A percentile compares a stretch with the other conserved stretches of the same genome.
Conservation (phyloP, 805 yeast species). For the Clavispora fructus region DNA sequence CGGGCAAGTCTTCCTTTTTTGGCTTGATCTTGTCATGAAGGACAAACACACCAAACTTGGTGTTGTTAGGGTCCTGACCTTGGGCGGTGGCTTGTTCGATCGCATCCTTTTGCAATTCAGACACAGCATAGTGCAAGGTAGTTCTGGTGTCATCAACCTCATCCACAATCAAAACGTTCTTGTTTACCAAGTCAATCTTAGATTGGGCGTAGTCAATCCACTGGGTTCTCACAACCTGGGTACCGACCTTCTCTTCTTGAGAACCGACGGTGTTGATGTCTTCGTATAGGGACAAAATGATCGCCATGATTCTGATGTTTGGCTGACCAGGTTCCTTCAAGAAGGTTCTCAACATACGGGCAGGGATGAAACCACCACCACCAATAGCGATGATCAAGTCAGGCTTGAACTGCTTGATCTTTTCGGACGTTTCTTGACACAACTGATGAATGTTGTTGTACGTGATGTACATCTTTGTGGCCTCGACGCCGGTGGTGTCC, state of each 20-base stretch:
- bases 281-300: slow-evolving; percentile 87
- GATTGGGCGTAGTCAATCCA: slow-evolving; percentile 84
- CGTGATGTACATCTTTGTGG: slow-evolving; percentile 48
- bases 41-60: slow-evolving; percentile 72
- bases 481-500: slow-evolving; percentile 18
- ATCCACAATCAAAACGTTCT: slow-evolving; percentile 75
- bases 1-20: slow-evolving; percentile 70
- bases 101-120: slow-evolving; percentile 66
- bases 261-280: slow-evolving; percentile 58
- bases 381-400: slow-evolving; percentile 82
- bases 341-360: slow-evolving; percentile 91
- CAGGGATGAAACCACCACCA: slow-evolving; percentile 97
- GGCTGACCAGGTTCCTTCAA: slow-evolving; percentile 83
- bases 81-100: slow-evolving; percentile 52
- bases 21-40: slow-evolving; percentile 80
- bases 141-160: slow-evolving; percentile 93
- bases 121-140: slow-evolving; percentile 76
- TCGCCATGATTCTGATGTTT: slow-evolving; percentile 90
- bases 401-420: slow-evolving; percentile 39
- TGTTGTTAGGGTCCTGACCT: slow-evolving; percentile 54
- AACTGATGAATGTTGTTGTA: slow-evolving; percentile 80
- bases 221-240: slow-evolving; percentile 74
- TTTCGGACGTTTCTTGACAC: slow-evolving; percentile 62
- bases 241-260: slow-evolving; percentile 15
- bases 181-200: slow-evolving; percentile 54